phyloP scores from a whole-genome alignment of 2,329 filamentous ascomycete genomes.

The Myriosclerotinia duriaeana region DNA sequence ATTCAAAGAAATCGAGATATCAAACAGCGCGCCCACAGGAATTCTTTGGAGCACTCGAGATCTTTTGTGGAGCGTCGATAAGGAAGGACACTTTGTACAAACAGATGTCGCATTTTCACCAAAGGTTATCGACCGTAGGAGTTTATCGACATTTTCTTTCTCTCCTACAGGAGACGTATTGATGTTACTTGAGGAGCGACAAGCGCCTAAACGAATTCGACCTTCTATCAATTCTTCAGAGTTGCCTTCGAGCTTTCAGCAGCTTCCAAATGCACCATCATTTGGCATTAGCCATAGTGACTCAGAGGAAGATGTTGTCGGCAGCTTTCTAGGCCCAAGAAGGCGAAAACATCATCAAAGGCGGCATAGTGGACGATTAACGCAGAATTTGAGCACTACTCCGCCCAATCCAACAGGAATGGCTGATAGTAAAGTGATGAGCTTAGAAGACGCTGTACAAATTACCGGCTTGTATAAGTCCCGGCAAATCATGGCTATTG shows the following conservation, averaged over 20 bases:
- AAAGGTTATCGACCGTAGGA: constrained; percentile 61
- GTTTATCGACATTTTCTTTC: constrained; percentile 61
- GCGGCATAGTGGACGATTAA: constrained; percentile 47
- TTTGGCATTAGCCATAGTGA: constrained; percentile 61
- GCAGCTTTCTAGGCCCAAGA: constrained; percentile 56
- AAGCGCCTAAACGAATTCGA: constrained; percentile 47
- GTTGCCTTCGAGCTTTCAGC: constrained; percentile 31
- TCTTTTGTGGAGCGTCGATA: constrained; percentile 64
- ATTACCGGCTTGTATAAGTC: constrained; percentile 57
- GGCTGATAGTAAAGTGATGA: constrained; percentile 48
- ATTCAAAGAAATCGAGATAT: constrained; percentile 63
- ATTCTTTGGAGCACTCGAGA: constrained; percentile 65
- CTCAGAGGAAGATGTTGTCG: constrained; percentile 63
- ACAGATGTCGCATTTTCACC: constrained; percentile 65
- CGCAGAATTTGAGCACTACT: constrained; percentile 53
- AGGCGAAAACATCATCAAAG: constrained; percentile 46
- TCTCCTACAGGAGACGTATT: constrained; percentile 59
- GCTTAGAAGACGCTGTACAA: constrained; percentile 58
- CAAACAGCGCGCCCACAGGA: constrained; percentile 56
- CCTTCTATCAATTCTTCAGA: constrained; percentile 38
- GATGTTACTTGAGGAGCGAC: constrained; percentile 61
- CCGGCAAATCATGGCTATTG: constrained; percentile 63
- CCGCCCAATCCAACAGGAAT: constrained; percentile 45
- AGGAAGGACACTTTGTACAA: constrained; percentile 62
- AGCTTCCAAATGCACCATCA: constrained; percentile 51